These are phyloP conservation scores for Leucocoprinus birnbaumii DNA, from an alignment of 768 basidiomycete genomes.

Conservation along the genomic window DNA sequence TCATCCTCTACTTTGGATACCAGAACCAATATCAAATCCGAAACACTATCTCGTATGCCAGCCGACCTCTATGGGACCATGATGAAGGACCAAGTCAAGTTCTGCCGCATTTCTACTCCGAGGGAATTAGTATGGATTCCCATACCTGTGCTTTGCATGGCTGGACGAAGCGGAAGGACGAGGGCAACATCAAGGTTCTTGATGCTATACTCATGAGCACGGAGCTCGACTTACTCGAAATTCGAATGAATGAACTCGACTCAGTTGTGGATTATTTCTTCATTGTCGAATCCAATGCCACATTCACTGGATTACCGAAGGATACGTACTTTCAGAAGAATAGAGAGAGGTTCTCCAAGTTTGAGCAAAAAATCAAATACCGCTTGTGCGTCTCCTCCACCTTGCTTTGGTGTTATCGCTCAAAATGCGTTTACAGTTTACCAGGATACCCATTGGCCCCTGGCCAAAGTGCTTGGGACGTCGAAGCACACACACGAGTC, in stretches of 20 bases:
- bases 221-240: conserved; percentile 62
- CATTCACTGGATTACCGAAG: conserved; percentile 61
- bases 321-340: conserved; percentile 46
- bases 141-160: conserved; percentile 51
- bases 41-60: conserved; percentile 52
- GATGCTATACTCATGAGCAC: conserved; percentile 63
- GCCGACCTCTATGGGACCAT: conserved; percentile 58
- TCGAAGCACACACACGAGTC: conserved; percentile 45
- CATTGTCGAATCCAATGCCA: conserved; percentile 59
- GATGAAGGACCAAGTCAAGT: conserved; percentile 43
- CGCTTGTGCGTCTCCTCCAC: conserved; percentile 32
- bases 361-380: conserved; percentile 53
- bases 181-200: conserved; percentile 38
- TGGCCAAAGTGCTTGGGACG: conserved; percentile 46
- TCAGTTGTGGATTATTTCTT: conserved; percentile 56
- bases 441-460: conserved; percentile 40
- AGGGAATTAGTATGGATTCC: conserved; percentile 41
- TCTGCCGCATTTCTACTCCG: conserved; percentile 56
- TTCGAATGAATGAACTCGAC: conserved; percentile 59
- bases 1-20: conserved; percentile 30
- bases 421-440: conserved; percentile 26
- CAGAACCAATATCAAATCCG: conserved; percentile 48
- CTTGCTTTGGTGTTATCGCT: neutral
- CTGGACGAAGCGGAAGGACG: conserved; percentile 39
- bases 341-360: conserved; percentile 43